These are phyloP conservation scores for Cladophialophora exuberans DNA, from an alignment of 2,329 filamentous ascomycete genomes.

Conservation along the genomic window DNA sequence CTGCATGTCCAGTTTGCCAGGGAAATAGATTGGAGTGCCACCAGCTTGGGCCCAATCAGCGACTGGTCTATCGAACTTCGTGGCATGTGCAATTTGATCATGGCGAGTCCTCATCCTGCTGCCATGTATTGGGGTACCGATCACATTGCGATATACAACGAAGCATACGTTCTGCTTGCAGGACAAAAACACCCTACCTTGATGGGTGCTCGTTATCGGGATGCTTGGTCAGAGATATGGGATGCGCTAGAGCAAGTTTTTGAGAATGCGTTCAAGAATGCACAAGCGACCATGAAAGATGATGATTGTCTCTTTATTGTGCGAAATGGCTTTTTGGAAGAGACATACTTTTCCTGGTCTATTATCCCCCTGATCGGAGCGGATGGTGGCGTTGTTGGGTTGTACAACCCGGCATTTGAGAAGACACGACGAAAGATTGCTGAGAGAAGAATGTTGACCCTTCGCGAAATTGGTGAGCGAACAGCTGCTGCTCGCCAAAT, in stretches of 20 bases:
- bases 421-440: slow-evolving; percentile 78
- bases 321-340: slow-evolving; percentile 69
- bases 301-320: slow-evolving; percentile 76
- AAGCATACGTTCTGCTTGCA: slow-evolving; percentile 70
- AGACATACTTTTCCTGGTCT: slow-evolving; percentile 78
- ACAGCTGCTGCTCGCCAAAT: slow-evolving; percentile 74
- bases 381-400: slow-evolving; percentile 72
- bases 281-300: slow-evolving; percentile 81
- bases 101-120: slow-evolving; percentile 75
- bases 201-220: slow-evolving; percentile 72
- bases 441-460: slow-evolving; percentile 76
- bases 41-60: slow-evolving; percentile 74
- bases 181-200: slow-evolving; percentile 75
- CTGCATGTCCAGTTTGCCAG: slow-evolving; percentile 74
- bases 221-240: slow-evolving; percentile 77
- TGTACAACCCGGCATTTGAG: slow-evolving; percentile 82
- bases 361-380: slow-evolving; percentile 76
- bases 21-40: slow-evolving; percentile 72
- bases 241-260: slow-evolving; percentile 70
- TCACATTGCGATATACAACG: slow-evolving; percentile 70
- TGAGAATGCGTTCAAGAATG: slow-evolving; percentile 66
- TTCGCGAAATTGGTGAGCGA: slow-evolving; percentile 76
- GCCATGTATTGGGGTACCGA: slow-evolving; percentile 81
- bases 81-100: slow-evolving; percentile 79
- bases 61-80: slow-evolving; percentile 72